Conservation (phyloP, 768 basidiomycete genomes). For the Hysterangium stoloniferum region DNA sequence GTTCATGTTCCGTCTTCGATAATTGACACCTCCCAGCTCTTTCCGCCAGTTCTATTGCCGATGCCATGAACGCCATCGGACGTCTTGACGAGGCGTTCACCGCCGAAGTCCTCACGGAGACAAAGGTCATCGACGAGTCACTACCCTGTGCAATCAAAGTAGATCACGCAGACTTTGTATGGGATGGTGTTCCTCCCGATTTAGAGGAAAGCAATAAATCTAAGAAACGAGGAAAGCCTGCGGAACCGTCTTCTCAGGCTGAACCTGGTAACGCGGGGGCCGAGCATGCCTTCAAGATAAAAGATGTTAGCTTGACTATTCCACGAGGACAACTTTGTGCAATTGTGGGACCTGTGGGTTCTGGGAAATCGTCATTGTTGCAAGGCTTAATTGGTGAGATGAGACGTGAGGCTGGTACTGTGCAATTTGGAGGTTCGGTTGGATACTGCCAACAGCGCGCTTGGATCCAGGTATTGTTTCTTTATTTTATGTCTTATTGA, state of each 20-base stretch:
- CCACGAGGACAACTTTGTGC: constrained; percentile 75
- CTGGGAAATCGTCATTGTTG: constrained; percentile 61
- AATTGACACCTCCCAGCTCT: constrained; percentile 35
- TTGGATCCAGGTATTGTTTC: constrained; percentile 67
- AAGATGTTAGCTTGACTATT: constrained; percentile 56
- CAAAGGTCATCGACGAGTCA: constrained; percentile 42
- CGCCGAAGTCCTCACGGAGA: constrained; percentile 66
- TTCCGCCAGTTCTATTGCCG: constrained; percentile 71
- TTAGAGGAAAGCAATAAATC: constrained; percentile 25
- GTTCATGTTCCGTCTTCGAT: constrained; percentile 12
- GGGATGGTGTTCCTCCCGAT: constrained; percentile 72
- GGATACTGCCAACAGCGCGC: constrained; percentile 83
- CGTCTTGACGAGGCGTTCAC: constrained; percentile 78
- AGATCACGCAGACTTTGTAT: constrained; percentile 67
- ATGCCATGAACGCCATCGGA: constrained; percentile 71
- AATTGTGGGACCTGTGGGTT: constrained; percentile 73
- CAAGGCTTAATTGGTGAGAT: constrained; percentile 81
- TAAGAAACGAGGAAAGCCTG: constrained; percentile 23
- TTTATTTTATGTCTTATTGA: background rate
- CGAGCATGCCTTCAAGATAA: constrained; percentile 49
- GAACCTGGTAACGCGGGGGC: constrained; percentile 15
- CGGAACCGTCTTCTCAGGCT: constrained; percentile 7
- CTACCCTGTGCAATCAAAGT: constrained; percentile 62
- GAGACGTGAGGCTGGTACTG: constrained; percentile 56
- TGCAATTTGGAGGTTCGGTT: constrained; percentile 67